These are phyloP conservation scores for Spatholobus suberectus DNA, from an alignment of 306 rosid genomes.

Conservation along the genomic window DNA sequence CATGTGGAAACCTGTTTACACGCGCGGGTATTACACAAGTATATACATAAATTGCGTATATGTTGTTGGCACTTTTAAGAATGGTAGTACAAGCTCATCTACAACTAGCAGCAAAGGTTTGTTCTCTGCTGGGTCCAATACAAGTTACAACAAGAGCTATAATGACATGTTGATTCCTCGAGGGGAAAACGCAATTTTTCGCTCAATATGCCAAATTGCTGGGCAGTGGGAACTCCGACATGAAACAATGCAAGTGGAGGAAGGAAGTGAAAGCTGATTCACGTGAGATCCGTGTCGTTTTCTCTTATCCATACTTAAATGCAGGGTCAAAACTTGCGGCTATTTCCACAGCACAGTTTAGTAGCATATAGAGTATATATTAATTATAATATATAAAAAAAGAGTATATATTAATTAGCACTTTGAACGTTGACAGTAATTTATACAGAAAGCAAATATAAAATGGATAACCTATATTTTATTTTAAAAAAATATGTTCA, in stretches of 20 bases:
- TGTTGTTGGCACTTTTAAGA: too few species aligned
- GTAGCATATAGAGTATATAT: neutral
- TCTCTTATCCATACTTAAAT: neutral
- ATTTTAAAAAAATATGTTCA: neutral
- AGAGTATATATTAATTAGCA: too few species aligned
- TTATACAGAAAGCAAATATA: neutral
- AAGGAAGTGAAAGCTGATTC: neutral
- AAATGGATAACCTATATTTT: neutral
- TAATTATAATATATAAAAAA: too few species aligned
- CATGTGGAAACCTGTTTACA: neutral
- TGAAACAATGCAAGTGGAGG: neutral
- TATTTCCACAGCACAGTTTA: neutral
- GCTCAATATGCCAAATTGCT: neutral
- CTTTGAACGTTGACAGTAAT: neutral
- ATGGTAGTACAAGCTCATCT: neutral
- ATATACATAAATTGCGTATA: neutral
- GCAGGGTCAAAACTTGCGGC: constrained; percentile 10
- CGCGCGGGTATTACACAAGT: neutral
- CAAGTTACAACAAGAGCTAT: constrained; percentile 5
- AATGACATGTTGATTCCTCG: neutral
- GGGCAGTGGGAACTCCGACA: neutral
- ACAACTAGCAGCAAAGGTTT: neutral
- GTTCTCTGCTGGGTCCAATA: constrained; percentile 10
- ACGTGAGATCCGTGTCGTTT: neutral
- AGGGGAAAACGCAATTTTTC: neutral